Evolutionary conservation across 345 rosid genomes (phyloP).

Genomic region (Camelina hispida): DNA sequence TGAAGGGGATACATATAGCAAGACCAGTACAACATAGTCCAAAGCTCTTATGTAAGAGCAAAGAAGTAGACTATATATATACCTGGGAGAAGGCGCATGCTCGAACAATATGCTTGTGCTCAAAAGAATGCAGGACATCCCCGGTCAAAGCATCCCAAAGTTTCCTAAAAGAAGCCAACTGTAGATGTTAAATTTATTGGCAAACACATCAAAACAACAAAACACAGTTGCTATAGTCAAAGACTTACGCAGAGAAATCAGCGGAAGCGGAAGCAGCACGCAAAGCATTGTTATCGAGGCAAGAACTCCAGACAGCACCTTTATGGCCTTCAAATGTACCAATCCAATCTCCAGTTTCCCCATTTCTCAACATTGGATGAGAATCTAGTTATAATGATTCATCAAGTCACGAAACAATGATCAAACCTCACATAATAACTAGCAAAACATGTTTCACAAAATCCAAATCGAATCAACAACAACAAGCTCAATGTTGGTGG

Average conservation of each 20-base stretch:
- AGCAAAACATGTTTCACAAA: not conserved
- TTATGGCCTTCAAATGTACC: conserved; percentile 98
- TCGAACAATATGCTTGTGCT: conserved; percentile 91
- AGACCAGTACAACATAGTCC: not conserved
- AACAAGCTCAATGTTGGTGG: too few relatives aligned
- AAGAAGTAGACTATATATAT: not conserved
- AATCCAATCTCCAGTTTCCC: conserved; percentile 98
- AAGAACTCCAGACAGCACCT: conserved; percentile 96
- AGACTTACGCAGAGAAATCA: conserved; percentile 78
- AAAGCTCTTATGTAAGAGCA: not conserved
- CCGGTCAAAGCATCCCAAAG: conserved; percentile 94
- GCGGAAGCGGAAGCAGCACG: conserved; percentile 97
- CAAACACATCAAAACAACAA: not conserved
- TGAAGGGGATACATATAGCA: not conserved
- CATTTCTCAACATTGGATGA: conserved; percentile 94
- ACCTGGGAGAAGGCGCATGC: conserved; percentile 93
- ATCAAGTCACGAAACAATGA: conserved; percentile 37
- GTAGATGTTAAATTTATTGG: not conserved
- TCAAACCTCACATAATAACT: too few relatives aligned
- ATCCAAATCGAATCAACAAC: not conserved
- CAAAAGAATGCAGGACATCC: conserved; percentile 84
- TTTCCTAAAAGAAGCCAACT: conserved; percentile 53
- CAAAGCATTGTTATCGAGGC: conserved; percentile 78
- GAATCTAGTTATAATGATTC: conserved; percentile 66
- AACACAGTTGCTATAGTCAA: not conserved